phyloP scores from a whole-genome alignment of 768 basidiomycete genomes.

The Glaciozyma martinii region DNA sequence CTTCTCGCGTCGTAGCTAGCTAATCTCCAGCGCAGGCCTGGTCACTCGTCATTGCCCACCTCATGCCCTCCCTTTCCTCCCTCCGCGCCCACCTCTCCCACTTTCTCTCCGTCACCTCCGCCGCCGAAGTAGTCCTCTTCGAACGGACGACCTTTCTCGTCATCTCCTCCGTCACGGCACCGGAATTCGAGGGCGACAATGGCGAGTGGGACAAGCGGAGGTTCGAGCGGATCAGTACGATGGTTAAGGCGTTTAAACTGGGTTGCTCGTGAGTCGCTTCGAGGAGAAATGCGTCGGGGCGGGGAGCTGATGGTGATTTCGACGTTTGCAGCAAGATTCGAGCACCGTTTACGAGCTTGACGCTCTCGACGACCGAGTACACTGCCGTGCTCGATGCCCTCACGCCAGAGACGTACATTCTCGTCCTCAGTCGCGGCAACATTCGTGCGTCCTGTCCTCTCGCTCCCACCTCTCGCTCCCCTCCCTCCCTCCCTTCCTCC shows the following conservation, averaged over 20 bases:
- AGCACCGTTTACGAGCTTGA: slow-evolving; percentile 74
- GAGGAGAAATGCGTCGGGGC: neutral
- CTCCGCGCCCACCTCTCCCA: slow-evolving; percentile 77
- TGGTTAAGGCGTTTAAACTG: slow-evolving; percentile 91
- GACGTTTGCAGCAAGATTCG: slow-evolving; percentile 43
- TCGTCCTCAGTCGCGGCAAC: slow-evolving; percentile 55
- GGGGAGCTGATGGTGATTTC: neutral
- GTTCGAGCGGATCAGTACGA: slow-evolving; percentile 53
- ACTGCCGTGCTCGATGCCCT: slow-evolving; percentile 85
- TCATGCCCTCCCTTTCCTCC: slow-evolving; percentile 88
- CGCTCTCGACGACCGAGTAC: slow-evolving; percentile 76
- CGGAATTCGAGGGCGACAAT: slow-evolving; percentile 9
- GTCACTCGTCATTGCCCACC: slow-evolving; percentile 92
- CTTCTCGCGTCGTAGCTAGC: neutral
- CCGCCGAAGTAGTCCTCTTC: slow-evolving; percentile 89
- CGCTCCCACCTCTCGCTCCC: neutral
- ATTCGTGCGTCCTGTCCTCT: slow-evolving; percentile 2
- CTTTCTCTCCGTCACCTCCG: slow-evolving; percentile 76
- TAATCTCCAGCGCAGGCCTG: slow-evolving; percentile 59
- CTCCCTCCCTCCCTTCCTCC: no score
- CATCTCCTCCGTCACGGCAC: slow-evolving; percentile 52
- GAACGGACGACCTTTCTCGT: slow-evolving; percentile 97
- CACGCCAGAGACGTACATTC: slow-evolving; percentile 85
- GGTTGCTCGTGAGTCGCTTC: slow-evolving; percentile 60
- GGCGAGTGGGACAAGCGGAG: slow-evolving; percentile 40